Evolutionary conservation across 2,329 filamentous ascomycete species (phyloP), one percentile per base, ranked within the genome.

Genomic region (Lasiodiplodia gonubiensis): DNA sequence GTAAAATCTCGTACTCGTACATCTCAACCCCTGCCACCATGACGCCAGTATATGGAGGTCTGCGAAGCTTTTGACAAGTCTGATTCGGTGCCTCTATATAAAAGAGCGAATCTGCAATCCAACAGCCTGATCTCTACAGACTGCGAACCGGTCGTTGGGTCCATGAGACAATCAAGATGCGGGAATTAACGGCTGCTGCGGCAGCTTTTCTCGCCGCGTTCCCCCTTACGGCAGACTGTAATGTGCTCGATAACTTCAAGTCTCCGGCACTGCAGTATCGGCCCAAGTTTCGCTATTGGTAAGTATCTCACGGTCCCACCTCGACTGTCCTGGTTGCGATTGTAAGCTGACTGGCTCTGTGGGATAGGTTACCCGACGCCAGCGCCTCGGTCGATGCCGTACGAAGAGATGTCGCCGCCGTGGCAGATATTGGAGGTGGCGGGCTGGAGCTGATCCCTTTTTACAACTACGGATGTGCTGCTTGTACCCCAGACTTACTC

Each of bases 271-370:
- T 57, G 7, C 18, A 68, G 33, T 68, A 69, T 37, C 68, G 71
- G 18, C 67, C 71, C 18, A 73, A 72, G 48, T 73, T 73, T 51
- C 70, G 71, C n/a, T 73, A 73, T 52, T 73, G 71, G 71, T 71
- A 63, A 14, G 66, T 57, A 30, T 18, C 37, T 5, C 4, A 8
- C 16, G 6, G 2, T 10, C 4, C 5, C 21, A 27, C 16, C n/a
- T 49, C 7, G 16, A 4, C 18, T 10, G n/a, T 42, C 54, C 33
- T 57, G n/a, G 64, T 14, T 48, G 30, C 30, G 8, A 8, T 33
- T 39, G 12, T 51, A 23, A 7, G 52, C 14, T 10, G n/a, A 4
- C 21, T 10, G 6, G n/a, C 64, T 4, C 11, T 35, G 18, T 18
- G 30, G 7, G 30, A 21, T 46, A 73, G 71, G 71, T 67, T 73